phyloP scores from a whole-genome alignment of 495 filamentous ascomycete genomes.

The Xylaria sp. region DNA sequence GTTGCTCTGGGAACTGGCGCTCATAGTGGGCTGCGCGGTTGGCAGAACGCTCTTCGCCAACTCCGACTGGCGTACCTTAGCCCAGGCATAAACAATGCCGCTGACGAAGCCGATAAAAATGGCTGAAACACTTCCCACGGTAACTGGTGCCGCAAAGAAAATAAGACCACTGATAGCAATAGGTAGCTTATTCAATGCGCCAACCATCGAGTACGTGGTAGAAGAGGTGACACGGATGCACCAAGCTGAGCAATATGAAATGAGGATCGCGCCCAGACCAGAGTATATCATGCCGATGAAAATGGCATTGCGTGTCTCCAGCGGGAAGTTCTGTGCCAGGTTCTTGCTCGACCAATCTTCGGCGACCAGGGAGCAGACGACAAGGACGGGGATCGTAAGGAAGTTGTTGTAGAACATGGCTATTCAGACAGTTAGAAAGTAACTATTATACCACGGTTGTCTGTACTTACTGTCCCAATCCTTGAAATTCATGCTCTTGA shows the following conservation, averaged over 20 bases:
- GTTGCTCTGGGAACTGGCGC: conserved; percentile 91
- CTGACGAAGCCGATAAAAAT: conserved; percentile 89
- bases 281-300: conserved; percentile 92
- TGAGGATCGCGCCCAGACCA: conserved; percentile 92
- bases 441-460: not conserved
- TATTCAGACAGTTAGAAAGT: conserved; percentile 51
- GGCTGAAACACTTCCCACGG: conserved; percentile 88
- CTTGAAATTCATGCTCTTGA: conserved; percentile 99
- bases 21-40: conserved; percentile 72
- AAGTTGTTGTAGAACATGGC: conserved; percentile 99
- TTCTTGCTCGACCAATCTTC: conserved; percentile 94
- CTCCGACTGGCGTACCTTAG: conserved; percentile 83
- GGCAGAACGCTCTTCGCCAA: conserved; percentile 71
- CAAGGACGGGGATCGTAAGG: conserved; percentile 90
- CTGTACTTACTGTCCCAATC: conserved; percentile 92
- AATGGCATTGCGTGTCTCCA: conserved; percentile 73
- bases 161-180: conserved; percentile 89
- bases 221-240: conserved; percentile 96
- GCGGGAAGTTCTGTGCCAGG: conserved; percentile 85
- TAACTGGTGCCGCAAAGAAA: conserved; percentile 95
- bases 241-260: conserved; percentile 98
- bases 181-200: conserved; percentile 96
- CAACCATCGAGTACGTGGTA: conserved; percentile 98
- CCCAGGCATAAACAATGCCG: conserved; percentile 89
- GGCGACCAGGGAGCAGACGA: conserved; percentile 79